These are phyloP conservation scores for Colletotrichum sp. DNA, from an alignment of 2,329 filamentous ascomycete species.

Conservation along the genomic window DNA sequence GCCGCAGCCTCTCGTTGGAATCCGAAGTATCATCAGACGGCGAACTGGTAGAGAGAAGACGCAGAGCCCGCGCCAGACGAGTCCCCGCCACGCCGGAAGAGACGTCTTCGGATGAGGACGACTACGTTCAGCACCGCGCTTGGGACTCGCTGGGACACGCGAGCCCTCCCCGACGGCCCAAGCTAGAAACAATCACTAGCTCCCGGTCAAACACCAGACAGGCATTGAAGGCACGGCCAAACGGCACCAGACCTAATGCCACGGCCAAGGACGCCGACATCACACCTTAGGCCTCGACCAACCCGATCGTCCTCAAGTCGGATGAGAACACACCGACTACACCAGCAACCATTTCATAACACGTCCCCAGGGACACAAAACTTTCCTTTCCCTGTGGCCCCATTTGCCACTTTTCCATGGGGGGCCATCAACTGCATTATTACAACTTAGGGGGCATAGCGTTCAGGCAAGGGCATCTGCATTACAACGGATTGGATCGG, in stretches of 20 bases:
- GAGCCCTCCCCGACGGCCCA: constrained; percentile 44
- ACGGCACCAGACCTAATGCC: constrained; percentile 9
- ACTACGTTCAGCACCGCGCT: constrained; percentile 21
- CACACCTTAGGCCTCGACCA: constrained; percentile 18
- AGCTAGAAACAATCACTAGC: constrained; percentile 52
- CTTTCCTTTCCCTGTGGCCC: not conserved
- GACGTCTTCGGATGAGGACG: constrained; percentile 33
- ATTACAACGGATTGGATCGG: constrained; percentile 1
- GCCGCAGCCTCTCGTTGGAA: constrained; percentile 43
- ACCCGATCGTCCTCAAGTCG: not conserved
- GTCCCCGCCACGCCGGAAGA: constrained; percentile 28
- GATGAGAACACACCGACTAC: constrained; percentile 8
- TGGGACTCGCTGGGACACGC: constrained; percentile 28
- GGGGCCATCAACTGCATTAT: constrained; percentile 4
- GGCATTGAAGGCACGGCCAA: constrained; percentile 27
- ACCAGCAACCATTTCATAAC: not conserved
- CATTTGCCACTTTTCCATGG: not conserved
- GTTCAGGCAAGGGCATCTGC: constrained; percentile 15
- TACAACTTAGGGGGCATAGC: constrained; percentile 12
- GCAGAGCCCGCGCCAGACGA: constrained; percentile 2
- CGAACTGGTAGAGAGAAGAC: constrained; percentile 19
- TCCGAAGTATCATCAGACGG: constrained; percentile 30
- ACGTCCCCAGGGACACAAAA: not conserved
- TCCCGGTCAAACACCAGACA: constrained; percentile 37
- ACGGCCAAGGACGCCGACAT: constrained; percentile 2